Percentiles rank a stretch among this genome's conserved stretches.
These are phyloP conservation scores for Phellopilus nigrolimitatus DNA, from an alignment of 1,284 basidiomycete genomes.

Conservation along the genomic window DNA sequence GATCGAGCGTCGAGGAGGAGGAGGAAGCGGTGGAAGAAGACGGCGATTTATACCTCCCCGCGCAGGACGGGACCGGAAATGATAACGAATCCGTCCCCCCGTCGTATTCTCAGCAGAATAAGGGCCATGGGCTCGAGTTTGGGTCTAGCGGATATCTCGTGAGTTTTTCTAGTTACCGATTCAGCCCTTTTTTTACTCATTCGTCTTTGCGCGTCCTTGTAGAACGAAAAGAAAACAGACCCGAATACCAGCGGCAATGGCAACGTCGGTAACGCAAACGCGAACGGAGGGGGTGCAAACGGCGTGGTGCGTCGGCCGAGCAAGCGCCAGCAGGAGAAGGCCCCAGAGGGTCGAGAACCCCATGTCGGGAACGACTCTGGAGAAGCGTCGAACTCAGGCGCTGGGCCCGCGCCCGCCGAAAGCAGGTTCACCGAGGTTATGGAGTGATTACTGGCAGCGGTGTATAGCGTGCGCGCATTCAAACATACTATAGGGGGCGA, in stretches of 20 bases:
- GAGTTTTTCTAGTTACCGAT: constrained; percentile 31
- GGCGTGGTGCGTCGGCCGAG: constrained; percentile 41
- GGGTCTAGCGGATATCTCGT: constrained; percentile 72
- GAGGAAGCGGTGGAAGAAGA: constrained; percentile 61
- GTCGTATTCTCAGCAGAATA: constrained; percentile 41
- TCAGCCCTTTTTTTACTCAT: neutral
- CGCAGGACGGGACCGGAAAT: constrained; percentile 29
- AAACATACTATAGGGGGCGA: no score
- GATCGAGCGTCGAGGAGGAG: constrained; percentile 72
- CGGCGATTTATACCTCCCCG: constrained; percentile 39
- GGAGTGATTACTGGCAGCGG: no score
- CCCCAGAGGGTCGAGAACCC: constrained; percentile 50
- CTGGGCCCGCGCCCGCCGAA: constrained; percentile 37
- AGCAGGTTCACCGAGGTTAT: constrained; percentile 36
- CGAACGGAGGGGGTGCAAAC: constrained; percentile 28
- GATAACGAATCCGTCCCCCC: constrained; percentile 46
- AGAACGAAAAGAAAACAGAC: constrained; percentile 40
- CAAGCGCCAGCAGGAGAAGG: constrained; percentile 66
- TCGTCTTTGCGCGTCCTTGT: neutral
- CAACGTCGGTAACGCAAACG: constrained; percentile 23
- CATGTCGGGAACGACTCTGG: constrained; percentile 27
- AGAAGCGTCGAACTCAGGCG: constrained; percentile 20
- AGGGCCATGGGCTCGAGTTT: constrained; percentile 43
- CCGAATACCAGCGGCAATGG: constrained; percentile 15
- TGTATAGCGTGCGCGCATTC: no score